Conservation (phyloP, 495 filamentous ascomycete species). For the Polyplosphaeria fusca region DNA sequence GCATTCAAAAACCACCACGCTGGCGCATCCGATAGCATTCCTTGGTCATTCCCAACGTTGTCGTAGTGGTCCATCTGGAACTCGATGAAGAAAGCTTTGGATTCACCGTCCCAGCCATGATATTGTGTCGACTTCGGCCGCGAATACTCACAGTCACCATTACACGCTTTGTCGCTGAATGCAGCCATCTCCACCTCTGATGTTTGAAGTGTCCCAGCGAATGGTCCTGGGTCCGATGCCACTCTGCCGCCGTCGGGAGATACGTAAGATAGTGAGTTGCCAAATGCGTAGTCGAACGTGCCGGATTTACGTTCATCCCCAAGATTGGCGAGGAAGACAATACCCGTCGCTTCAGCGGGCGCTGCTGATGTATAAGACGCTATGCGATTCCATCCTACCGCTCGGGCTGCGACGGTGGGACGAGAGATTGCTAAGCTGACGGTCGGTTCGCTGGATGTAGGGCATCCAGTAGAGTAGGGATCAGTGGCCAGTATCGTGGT, state of each 20-base stretch:
- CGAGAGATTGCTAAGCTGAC: background rate
- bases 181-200: constrained; percentile 60
- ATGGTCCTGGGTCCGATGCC: constrained; percentile 38
- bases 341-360: constrained; percentile 48
- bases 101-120: constrained; percentile 60
- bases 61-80: constrained; percentile 64
- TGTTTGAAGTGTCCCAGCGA: constrained; percentile 17
- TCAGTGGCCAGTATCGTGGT: no score
- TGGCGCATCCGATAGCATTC: constrained; percentile 51
- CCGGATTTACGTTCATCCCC: constrained; percentile 58
- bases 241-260: constrained; percentile 50
- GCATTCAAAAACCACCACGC: constrained; percentile 70
- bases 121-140: constrained; percentile 58
- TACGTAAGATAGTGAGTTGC: constrained; percentile 61
- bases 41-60: constrained; percentile 43
- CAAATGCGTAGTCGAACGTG: constrained; percentile 57
- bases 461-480: background rate
- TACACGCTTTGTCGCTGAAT: constrained; percentile 56
- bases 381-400: constrained; percentile 40
- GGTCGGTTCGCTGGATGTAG: background rate
- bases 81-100: constrained; percentile 65
- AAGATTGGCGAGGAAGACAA: constrained; percentile 64
- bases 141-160: constrained; percentile 55
- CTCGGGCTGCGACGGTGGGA: background rate
- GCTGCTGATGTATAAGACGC: constrained; percentile 57